A percentile compares a stretch with the other conserved stretches of the same genome.
Evolutionary conservation across 495 filamentous ascomycete genomes (phyloP).

Genomic region (Barbatosphaeria neglecta): DNA sequence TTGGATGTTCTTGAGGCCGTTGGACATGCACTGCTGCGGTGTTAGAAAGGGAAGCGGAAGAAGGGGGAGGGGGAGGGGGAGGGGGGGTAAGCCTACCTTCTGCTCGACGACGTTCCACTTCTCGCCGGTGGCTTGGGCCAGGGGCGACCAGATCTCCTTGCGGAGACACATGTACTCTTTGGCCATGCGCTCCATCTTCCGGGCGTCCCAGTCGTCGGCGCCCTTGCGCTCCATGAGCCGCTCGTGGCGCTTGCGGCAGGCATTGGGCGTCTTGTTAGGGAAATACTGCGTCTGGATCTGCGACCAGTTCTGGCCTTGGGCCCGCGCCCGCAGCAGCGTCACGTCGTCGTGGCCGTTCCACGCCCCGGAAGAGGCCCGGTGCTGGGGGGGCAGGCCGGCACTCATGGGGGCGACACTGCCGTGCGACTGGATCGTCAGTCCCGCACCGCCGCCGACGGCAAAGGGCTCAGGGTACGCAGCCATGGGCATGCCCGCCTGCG

Average conservation of each 20-base stretch:
- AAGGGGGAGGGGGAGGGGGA: background rate
- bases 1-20: constrained; percentile 47
- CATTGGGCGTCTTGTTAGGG: constrained; percentile 61
- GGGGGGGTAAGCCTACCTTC: constrained; percentile 39
- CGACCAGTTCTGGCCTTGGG: constrained; percentile 57
- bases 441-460: background rate
- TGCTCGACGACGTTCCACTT: constrained; percentile 58
- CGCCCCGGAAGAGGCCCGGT: constrained; percentile 19
- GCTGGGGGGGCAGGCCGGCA: background rate
- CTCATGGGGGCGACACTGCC: background rate
- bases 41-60: constrained; percentile 1
- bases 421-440: background rate
- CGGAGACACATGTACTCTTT: constrained; percentile 56
- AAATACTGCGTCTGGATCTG: constrained; percentile 57
- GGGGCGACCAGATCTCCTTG: constrained; percentile 55
- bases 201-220: constrained; percentile 51
- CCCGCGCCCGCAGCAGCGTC: constrained; percentile 47
- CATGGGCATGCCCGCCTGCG: constrained; percentile 12
- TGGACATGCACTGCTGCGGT: constrained; percentile 38
- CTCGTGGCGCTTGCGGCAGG: constrained; percentile 71
- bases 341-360: constrained; percentile 57
- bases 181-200: constrained; percentile 50
- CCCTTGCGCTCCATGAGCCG: constrained; percentile 54
- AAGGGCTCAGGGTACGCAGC: background rate
- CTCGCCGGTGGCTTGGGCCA: constrained; percentile 51